A percentile compares a stretch with the other conserved stretches of the same genome.
phyloP scores from a whole-genome alignment of 1,284 basidiomycete species.

The Tilletia horrida region DNA sequence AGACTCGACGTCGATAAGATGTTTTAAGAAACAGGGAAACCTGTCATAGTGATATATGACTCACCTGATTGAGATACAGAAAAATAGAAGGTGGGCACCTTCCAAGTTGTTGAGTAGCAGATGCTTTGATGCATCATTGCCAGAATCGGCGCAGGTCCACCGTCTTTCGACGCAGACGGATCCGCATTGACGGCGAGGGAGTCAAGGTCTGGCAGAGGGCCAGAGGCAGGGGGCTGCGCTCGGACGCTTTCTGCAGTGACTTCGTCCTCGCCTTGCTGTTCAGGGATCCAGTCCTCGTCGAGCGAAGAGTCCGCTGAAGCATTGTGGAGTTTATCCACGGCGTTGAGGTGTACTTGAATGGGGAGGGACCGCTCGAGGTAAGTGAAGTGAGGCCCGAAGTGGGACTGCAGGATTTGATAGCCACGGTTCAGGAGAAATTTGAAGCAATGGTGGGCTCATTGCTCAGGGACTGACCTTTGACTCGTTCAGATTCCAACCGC shows the following conservation, averaged over 20 bases:
- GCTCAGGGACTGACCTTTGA: constrained; percentile 11
- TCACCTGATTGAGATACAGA: constrained; percentile 15
- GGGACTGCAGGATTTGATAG: not conserved
- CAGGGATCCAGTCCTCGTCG: constrained; percentile 7
- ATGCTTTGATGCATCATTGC: constrained; percentile 18
- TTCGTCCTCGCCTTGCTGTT: not conserved
- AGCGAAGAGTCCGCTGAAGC: not conserved
- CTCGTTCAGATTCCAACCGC: constrained; percentile 15
- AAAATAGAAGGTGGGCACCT: constrained; percentile 20
- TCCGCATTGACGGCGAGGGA: constrained; percentile 10
- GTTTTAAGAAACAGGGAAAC: not conserved
- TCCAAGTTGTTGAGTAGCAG: constrained; percentile 20
- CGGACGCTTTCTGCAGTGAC: not conserved
- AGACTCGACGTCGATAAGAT: too few relatives aligned
- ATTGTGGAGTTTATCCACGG: not conserved
- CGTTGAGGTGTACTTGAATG: constrained; percentile 12
- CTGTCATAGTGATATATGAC: not conserved
- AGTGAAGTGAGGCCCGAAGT: not conserved
- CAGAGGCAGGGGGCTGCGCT: not conserved
- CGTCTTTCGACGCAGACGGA: not conserved
- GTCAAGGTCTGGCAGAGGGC: constrained; percentile 7
- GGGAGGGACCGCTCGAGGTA: constrained; percentile 12
- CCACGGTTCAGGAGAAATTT: too few relatives aligned
- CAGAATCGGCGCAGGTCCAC: not conserved
- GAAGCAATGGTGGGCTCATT: not conserved